Base-by-base conservation (phyloP, 371 early-diverging fungal genomes). In the Haplosporangium sp. region DNA sequence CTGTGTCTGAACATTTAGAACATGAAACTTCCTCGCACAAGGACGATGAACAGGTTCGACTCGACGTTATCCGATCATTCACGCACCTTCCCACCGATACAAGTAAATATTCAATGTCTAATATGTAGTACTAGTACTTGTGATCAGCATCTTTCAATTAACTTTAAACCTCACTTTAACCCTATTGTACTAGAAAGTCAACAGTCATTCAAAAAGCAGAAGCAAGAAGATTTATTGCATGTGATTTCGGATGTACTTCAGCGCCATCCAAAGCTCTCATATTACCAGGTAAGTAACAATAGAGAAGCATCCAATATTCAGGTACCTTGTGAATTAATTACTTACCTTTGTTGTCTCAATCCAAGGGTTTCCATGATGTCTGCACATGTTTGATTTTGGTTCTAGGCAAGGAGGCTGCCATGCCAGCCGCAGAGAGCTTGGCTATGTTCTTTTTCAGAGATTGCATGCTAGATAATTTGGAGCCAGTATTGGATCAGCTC, bases 281-380 rank as follows among this genome's bases (percentile, higher is more conserved):
- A 93, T 71, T 93, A 92, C 65, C 93, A 93, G 83, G 93, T 87
- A 72, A 57, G 67, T 48, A 34, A 37, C 45, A 10, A 19, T 13
- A 17, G 4, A 37, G 13, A 37, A 7, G 59, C 13, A 58, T 39
- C 9, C 15, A 8, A 17, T 40, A 9, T 17, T 59, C 59, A 3
- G 15, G 3, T 34, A 10, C 47, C 6, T 0, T 47, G 6, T 50
- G 50, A n/a, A 50, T 50, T n/a, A n/a, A 50, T 6, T 5, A 57
- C 40, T 57, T 61, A 20, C 53, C 61, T 61, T 62, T 10, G 0
- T 7, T 38, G 40, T 50, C 10, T 39, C 15, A 50, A 17, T 3
- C 4, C 3, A 71, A 90, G 90, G 94, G 94, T 3, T 92, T 90
- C 71, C 94, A 94, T 71, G 94, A 93, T 76, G 85, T 94, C 2